Conservation (phyloP, 179 eudicot species). For the Nepenthes alata region DNA sequence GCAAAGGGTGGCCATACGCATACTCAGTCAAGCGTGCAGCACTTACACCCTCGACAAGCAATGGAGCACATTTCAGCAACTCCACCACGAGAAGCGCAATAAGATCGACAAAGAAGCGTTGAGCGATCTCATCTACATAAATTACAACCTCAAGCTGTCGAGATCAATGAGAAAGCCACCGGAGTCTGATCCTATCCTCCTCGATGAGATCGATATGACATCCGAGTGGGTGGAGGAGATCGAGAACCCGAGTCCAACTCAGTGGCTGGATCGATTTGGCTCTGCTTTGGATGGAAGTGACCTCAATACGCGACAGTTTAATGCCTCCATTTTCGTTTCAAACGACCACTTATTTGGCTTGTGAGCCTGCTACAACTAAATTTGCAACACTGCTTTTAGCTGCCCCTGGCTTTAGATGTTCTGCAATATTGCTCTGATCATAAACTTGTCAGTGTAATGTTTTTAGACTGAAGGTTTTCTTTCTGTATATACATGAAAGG, state of each 20-base stretch:
- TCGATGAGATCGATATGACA: constrained; percentile 85
- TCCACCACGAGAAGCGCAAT: constrained; percentile 85
- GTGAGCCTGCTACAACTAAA: constrained; percentile 16
- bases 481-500: too few species aligned
- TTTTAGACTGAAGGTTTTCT: too few species aligned
- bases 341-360: constrained; percentile 60
- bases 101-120: constrained; percentile 79
- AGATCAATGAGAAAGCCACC: constrained; percentile 35
- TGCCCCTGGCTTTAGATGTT: too few species aligned
- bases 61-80: constrained; percentile 74
- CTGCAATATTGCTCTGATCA: too few species aligned
- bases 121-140: constrained; percentile 55
- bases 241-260: constrained; percentile 71
- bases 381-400: too few species aligned
- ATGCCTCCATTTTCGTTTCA: constrained; percentile 53
- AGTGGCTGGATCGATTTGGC: constrained; percentile 92
- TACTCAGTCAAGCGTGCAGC: constrained; percentile 91
- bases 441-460: too few species aligned
- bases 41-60: constrained; percentile 52
- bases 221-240: constrained; percentile 96
- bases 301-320: constrained; percentile 80
- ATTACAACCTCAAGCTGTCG: constrained; percentile 69
- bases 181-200: constrained; percentile 61
- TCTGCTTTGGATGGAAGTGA: constrained; percentile 65
- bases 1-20: constrained; percentile 75